A percentile compares a stretch with the other conserved stretches of the same genome.
Evolutionary conservation across 768 basidiomycete genomes (phyloP).

Genomic region (Leucosporidium scottii): DNA sequence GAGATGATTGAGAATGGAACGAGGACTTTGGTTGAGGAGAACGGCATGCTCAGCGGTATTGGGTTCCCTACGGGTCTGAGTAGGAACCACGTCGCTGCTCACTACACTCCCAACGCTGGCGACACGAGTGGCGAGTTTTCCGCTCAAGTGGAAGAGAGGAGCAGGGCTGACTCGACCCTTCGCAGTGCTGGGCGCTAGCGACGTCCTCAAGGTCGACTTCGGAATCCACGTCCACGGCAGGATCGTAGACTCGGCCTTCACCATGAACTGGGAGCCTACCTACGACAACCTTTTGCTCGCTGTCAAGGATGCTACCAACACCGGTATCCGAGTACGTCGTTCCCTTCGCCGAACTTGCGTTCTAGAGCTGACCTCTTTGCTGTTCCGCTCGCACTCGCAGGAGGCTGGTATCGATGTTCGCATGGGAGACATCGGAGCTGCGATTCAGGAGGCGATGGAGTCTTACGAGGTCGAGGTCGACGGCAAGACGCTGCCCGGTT

Average conservation of each 20-base stretch:
- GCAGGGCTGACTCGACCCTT: neutral
- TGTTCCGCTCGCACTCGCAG: constrained; percentile 49
- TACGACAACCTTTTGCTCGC: constrained; percentile 85
- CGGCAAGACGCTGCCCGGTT: constrained; percentile 51
- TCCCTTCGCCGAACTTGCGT: neutral
- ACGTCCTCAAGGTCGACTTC: constrained; percentile 93
- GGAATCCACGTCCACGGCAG: constrained; percentile 96
- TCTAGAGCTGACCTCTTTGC: neutral
- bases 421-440: constrained; percentile 81
- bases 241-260: constrained; percentile 93
- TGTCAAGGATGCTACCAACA: constrained; percentile 87
- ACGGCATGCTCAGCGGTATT: constrained; percentile 69
- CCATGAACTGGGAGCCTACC: constrained; percentile 73
- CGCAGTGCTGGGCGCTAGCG: constrained; percentile 68
- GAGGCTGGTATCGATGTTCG: constrained; percentile 95
- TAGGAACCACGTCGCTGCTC: constrained; percentile 89
- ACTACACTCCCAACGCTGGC: constrained; percentile 89
- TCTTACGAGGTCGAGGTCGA: constrained; percentile 93
- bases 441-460: constrained; percentile 98
- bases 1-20: constrained; percentile 88
- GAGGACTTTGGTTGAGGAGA: constrained; percentile 83
- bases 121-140: constrained; percentile 34
- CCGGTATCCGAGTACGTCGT: constrained; percentile 68
- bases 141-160: constrained; percentile 8
- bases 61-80: constrained; percentile 96